A percentile compares a stretch with the other conserved stretches of the same genome.
Conservation (phyloP, 2,329 filamentous ascomycete genomes). For the Xylaria sp. region DNA sequence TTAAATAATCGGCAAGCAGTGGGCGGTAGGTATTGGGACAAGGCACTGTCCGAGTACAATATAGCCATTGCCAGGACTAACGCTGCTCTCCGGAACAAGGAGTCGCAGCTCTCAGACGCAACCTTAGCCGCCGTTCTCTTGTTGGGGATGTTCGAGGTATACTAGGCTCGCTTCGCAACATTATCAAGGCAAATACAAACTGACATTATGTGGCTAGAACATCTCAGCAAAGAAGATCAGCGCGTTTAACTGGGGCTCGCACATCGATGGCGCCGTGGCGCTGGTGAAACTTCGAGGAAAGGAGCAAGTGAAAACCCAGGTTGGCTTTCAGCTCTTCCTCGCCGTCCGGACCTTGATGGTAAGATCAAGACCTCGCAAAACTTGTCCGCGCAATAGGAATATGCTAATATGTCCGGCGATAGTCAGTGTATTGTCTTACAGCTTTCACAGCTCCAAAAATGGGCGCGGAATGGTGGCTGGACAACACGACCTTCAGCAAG, state of each 20-base stretch:
- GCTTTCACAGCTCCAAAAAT: slow-evolving; percentile 63
- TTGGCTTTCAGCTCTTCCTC: slow-evolving; percentile 66
- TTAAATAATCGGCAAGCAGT: slow-evolving; percentile 62
- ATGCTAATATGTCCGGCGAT: not conserved
- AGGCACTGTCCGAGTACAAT: slow-evolving; percentile 64
- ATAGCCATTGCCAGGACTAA: slow-evolving; percentile 65
- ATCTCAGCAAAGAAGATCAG: slow-evolving; percentile 66
- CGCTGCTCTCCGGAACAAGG: slow-evolving; percentile 62
- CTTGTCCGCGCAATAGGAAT: not conserved
- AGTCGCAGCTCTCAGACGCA: slow-evolving; percentile 62
- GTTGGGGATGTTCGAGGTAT: slow-evolving; percentile 67
- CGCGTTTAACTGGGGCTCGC: slow-evolving; percentile 69
- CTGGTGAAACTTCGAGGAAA: slow-evolving; percentile 67
- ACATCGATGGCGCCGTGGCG: slow-evolving; percentile 72
- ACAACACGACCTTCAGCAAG: slow-evolving; percentile 61
- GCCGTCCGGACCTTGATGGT: slow-evolving; percentile 71
- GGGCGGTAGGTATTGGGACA: slow-evolving; percentile 50
- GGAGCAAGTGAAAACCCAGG: slow-evolving; percentile 63
- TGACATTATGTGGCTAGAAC: slow-evolving; percentile 47
- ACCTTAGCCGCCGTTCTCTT: slow-evolving; percentile 69
- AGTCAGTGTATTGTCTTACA: slow-evolving; percentile 67
- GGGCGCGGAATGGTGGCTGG: slow-evolving; percentile 69
- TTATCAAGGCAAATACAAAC: not conserved
- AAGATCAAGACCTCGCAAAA: slow-evolving; percentile 36
- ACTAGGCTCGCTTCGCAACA: too few species aligned